Evolutionary conservation across 75 land plant species (phyloP).

Genomic region (Pinus taeda): DNA sequence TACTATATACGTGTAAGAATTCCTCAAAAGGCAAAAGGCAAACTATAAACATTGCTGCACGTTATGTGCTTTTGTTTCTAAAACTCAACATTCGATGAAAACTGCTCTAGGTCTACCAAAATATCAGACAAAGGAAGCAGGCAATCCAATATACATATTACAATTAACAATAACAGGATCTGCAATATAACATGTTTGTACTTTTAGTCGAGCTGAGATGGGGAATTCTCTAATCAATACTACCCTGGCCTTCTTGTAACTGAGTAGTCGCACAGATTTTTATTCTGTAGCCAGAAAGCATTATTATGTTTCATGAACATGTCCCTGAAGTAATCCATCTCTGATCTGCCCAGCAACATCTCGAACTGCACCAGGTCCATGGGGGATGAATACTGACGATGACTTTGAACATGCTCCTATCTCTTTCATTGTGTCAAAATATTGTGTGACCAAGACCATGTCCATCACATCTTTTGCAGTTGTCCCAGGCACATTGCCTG

Average conservation of each 20-base stretch:
- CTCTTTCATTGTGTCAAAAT: conserved; percentile 49
- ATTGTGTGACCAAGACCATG: conserved; percentile 47
- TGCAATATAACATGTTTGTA: background rate
- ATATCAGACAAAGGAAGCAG: too few relatives aligned
- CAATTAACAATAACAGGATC: background rate
- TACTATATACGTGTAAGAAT: too few relatives aligned
- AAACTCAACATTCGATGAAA: too few relatives aligned
- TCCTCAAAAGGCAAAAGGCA: too few relatives aligned
- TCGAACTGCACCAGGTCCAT: conserved; percentile 33
- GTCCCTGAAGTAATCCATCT: conserved; percentile 27
- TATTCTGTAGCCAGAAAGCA: too few relatives aligned
- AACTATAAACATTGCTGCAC: too few relatives aligned
- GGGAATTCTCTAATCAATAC: background rate
- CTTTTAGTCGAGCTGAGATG: background rate
- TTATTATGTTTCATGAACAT: background rate
- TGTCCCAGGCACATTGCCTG: conserved; percentile 39
- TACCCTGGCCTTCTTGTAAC: conserved; percentile 30
- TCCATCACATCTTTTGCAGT: conserved; percentile 47
- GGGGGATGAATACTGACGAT: conserved; percentile 27
- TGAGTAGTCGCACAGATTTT: background rate
- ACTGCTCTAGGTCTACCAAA: too few relatives aligned
- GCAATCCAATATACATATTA: background rate
- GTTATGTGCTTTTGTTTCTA: too few relatives aligned
- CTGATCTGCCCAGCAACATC: conserved; percentile 32
- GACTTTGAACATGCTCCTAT: conserved; percentile 27